These are phyloP conservation scores for Aspergillus jensenii DNA, from an alignment of 2,329 filamentous ascomycete species.

Conservation along the genomic window DNA sequence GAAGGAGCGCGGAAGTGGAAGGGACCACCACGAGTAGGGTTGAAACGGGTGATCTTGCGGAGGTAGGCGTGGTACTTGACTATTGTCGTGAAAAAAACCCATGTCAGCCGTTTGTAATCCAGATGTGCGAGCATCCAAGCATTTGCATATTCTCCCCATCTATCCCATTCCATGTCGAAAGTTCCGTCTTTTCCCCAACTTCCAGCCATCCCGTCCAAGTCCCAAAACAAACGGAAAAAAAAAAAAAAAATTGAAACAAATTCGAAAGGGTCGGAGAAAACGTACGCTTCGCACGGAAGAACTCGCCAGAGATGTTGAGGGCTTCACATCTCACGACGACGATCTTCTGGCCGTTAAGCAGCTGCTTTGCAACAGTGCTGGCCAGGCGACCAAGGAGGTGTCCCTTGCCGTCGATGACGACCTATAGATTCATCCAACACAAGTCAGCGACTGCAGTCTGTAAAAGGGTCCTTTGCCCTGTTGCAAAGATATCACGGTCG, in stretches of 20 bases:
- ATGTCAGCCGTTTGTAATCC: slow-evolving; percentile 46
- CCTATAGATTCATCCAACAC: slow-evolving; percentile 56
- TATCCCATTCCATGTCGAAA: neutral
- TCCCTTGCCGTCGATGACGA: slow-evolving; percentile 99
- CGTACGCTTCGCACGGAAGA: slow-evolving; percentile 99
- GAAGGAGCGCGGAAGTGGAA: slow-evolving; percentile 99
- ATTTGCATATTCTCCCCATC: slow-evolving; percentile 1
- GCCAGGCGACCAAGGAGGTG: slow-evolving; percentile 99
- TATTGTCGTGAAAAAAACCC: slow-evolving; percentile 48
- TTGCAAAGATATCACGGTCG: neutral
- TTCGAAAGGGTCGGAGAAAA: slow-evolving; percentile 43
- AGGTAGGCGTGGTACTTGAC: slow-evolving; percentile 99
- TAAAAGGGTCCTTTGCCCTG: neutral
- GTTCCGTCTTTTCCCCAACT: neutral
- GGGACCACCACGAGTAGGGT: slow-evolving; percentile 98
- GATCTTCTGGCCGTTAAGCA: slow-evolving; percentile 98
- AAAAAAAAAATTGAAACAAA: slow-evolving; percentile 13
- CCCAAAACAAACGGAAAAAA: slow-evolving; percentile 12
- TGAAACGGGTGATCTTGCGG: slow-evolving; percentile 99
- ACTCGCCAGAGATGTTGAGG: slow-evolving; percentile 99
- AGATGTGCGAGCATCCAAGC: neutral
- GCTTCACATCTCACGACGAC: slow-evolving; percentile 98
- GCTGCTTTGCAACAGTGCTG: slow-evolving; percentile 97
- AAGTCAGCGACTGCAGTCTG: slow-evolving; percentile 38
- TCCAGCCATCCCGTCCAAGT: neutral